Conservation (phyloP, 2,329 filamentous ascomycete genomes). For the Periglandula ipomoeae region DNA sequence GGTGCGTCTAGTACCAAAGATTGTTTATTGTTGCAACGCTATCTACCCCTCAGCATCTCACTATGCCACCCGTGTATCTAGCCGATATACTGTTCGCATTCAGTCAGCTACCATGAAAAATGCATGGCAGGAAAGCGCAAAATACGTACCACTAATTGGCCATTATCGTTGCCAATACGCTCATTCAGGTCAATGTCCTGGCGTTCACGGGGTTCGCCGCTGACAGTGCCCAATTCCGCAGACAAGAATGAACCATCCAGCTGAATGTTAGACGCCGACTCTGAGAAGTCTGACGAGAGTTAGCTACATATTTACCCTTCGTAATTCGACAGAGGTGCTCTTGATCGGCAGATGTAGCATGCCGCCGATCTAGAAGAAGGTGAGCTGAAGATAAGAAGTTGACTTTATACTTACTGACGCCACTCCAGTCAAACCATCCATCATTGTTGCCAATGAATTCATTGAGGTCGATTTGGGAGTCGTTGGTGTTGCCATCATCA, state of each 20-base stretch:
- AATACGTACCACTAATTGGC: slow-evolving; percentile 9
- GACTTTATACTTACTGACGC: slow-evolving; percentile 9
- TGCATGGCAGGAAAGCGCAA: too few relatives aligned
- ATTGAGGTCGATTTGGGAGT: slow-evolving; percentile 7
- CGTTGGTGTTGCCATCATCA: background rate
- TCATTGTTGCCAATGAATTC: slow-evolving; percentile 10
- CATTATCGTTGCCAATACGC: slow-evolving; percentile 9
- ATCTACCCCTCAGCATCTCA: too few relatives aligned
- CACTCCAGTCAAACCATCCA: slow-evolving; percentile 12
- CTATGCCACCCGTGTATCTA: too few relatives aligned
- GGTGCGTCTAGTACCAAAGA: too few relatives aligned
- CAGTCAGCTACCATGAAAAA: too few relatives aligned
- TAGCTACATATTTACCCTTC: too few relatives aligned
- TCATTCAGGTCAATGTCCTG: slow-evolving; percentile 10
- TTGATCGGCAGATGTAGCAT: too few relatives aligned
- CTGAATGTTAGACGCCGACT: background rate
- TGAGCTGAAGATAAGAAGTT: too few relatives aligned
- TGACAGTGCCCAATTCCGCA: slow-evolving; percentile 3
- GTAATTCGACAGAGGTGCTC: too few relatives aligned
- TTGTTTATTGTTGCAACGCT: too few relatives aligned
- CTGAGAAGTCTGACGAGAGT: slow-evolving; percentile 3
- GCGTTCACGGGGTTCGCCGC: slow-evolving; percentile 5
- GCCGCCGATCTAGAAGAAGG: too few relatives aligned
- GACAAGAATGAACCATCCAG: background rate
- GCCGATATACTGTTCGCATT: too few relatives aligned